phyloP scores from a whole-genome alignment of 1,139 yeast species.

The Blastobotrys raffinosifermentans region DNA sequence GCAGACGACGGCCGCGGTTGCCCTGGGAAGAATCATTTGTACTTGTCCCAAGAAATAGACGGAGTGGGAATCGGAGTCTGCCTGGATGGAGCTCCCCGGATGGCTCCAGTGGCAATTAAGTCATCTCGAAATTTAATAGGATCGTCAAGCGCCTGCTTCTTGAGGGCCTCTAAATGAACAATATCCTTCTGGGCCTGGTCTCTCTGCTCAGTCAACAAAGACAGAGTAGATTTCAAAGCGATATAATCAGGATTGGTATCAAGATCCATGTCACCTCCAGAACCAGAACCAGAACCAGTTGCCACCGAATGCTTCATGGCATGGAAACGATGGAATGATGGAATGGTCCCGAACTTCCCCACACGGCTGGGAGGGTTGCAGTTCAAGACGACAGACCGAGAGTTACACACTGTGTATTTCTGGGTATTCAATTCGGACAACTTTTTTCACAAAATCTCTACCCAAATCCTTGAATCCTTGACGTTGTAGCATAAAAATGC shows the following conservation, averaged over 20 bases:
- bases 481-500: no score
- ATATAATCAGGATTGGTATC: no score
- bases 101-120: neutral
- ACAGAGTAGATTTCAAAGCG: neutral
- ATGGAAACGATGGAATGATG: neutral
- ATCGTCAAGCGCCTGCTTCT: neutral
- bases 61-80: neutral
- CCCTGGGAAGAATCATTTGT: no score
- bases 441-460: no score
- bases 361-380: neutral
- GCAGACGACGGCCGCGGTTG: no score
- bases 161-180: neutral
- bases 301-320: neutral
- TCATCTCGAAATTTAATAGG: slow-evolving; percentile 1
- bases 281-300: neutral
- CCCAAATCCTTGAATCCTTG: no score
- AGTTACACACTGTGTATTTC: neutral
- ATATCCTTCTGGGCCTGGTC: neutral
- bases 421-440: neutral
- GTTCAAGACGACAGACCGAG: neutral
- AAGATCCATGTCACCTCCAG: no score
- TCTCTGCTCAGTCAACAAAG: neutral
- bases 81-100: neutral
- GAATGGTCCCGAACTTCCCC: neutral
- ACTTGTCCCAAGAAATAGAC: neutral